Conservation (phyloP, 148 eudicot genomes). For the Simmondsia chinensis region DNA sequence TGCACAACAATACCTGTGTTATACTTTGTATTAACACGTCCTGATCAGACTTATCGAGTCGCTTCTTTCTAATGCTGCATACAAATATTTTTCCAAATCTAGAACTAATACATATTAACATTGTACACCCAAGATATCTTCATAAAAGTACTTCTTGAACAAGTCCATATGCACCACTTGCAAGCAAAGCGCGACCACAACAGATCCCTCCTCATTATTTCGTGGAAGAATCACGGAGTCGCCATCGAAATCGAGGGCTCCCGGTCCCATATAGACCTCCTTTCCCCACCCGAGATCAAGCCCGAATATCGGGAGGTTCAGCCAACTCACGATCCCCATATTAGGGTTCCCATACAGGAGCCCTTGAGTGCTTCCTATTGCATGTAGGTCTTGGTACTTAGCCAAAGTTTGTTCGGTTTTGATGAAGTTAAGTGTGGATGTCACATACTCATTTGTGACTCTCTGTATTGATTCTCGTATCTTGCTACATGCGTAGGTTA, state of each 20-base stretch:
- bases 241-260: constrained; percentile 22
- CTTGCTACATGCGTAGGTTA: background rate
- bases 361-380: background rate
- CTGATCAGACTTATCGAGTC: too few relatives aligned
- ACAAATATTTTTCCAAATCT: too few relatives aligned
- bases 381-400: background rate
- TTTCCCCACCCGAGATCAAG: constrained; percentile 41
- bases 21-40: too few relatives aligned
- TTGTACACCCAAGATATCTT: too few relatives aligned
- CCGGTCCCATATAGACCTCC: constrained; percentile 30
- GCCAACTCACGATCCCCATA: constrained; percentile 30
- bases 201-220: constrained; percentile 24
- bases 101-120: too few relatives aligned
- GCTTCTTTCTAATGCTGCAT: too few relatives aligned
- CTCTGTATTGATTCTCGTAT: constrained; percentile 1
- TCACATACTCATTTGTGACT: background rate
- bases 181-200: constrained; percentile 24
- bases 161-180: constrained; percentile 21
- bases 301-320: constrained; percentile 15
- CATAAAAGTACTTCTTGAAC: constrained; percentile 20
- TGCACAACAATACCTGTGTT: too few relatives aligned
- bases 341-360: constrained; percentile 24
- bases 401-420: constrained; percentile 1
- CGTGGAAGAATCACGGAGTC: constrained; percentile 19
- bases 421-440: background rate